Conservation (phyloP, 306 rosid genomes). For the Abrus precatorius region DNA sequence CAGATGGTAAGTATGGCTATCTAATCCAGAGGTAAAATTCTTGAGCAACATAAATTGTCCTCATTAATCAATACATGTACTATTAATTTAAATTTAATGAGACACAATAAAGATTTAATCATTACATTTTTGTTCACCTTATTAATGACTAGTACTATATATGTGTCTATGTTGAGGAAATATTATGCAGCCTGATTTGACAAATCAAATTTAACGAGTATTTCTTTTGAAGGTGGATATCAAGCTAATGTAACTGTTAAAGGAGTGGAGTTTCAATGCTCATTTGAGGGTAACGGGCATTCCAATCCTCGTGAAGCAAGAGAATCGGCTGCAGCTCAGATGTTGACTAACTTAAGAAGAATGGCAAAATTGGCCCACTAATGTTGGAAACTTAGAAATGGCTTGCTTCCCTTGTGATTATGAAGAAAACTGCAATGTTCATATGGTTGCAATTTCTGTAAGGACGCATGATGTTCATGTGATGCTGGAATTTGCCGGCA, state of each 20-base stretch:
- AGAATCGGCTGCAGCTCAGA: conserved; percentile 68
- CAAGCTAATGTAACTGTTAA: conserved; percentile 60
- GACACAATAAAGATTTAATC: neutral
- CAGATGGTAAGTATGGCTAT: conserved; percentile 57
- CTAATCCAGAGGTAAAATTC: conserved; percentile 37
- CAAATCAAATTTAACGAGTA: conserved; percentile 21
- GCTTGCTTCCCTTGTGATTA: conserved; percentile 24
- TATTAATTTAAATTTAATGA: conserved; percentile 13
- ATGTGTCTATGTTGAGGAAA: conserved; percentile 41
- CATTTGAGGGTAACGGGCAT: conserved; percentile 49
- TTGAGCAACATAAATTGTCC: neutral
- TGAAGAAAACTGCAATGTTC: conserved; percentile 21
- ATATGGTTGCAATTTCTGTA: neutral
- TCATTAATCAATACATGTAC: conserved; percentile 8
- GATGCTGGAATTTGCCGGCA: neutral
- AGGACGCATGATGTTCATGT: neutral
- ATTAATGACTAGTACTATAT: neutral
- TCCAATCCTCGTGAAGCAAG: conserved; percentile 54
- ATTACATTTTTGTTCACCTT: conserved; percentile 19
- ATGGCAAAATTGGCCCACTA: conserved; percentile 33
- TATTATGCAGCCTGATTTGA: conserved; percentile 45
- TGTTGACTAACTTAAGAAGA: conserved; percentile 46
- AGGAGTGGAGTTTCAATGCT: conserved; percentile 65
- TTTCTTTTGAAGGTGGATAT: conserved; percentile 68
- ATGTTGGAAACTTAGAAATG: conserved; percentile 33